phyloP scores from a whole-genome alignment of 495 filamentous ascomycete species.

The Margaritispora aquatica region DNA sequence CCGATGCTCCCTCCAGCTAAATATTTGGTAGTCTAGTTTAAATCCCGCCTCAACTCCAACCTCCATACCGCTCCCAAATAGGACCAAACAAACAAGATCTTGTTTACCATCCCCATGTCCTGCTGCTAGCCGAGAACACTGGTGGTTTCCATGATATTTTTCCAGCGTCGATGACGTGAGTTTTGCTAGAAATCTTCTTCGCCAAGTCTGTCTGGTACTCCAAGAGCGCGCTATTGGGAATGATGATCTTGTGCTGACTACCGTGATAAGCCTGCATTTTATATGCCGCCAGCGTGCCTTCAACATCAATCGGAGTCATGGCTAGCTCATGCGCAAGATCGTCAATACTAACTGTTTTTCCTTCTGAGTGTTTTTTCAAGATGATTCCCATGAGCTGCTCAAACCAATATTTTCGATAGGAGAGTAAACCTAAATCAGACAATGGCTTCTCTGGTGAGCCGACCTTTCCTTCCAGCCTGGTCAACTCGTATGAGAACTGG shows the following conservation, averaged over 20 bases:
- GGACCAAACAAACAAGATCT: too few species aligned
- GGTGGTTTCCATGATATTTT: slow-evolving; percentile 92
- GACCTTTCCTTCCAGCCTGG: slow-evolving; percentile 88
- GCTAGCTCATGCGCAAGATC: slow-evolving; percentile 69
- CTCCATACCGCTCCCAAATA: too few species aligned
- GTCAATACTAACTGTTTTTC: slow-evolving; percentile 72
- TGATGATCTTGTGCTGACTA: slow-evolving; percentile 86
- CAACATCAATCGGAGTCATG: slow-evolving; percentile 94
- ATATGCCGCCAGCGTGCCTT: slow-evolving; percentile 84
- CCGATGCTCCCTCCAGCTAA: too few species aligned
- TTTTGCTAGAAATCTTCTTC: slow-evolving; percentile 63
- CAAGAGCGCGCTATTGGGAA: slow-evolving; percentile 63
- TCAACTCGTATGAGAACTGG: slow-evolving; percentile 96
- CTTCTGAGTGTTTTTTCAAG: slow-evolving; percentile 50
- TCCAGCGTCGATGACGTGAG: slow-evolving; percentile 66
- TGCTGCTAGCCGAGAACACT: slow-evolving; percentile 77
- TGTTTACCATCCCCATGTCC: slow-evolving; percentile 98
- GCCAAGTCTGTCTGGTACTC: slow-evolving; percentile 63
- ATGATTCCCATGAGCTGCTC: slow-evolving; percentile 86
- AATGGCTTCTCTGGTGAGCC: slow-evolving; percentile 96
- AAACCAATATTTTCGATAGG: slow-evolving; percentile 95
- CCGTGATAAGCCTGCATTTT: slow-evolving; percentile 94
- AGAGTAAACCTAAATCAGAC: slow-evolving; percentile 83
- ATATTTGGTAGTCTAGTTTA: too few species aligned
- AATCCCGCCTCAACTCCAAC: too few species aligned